Base-by-base conservation (phyloP, 345 rosid species). In the Carallia brachiata region DNA sequence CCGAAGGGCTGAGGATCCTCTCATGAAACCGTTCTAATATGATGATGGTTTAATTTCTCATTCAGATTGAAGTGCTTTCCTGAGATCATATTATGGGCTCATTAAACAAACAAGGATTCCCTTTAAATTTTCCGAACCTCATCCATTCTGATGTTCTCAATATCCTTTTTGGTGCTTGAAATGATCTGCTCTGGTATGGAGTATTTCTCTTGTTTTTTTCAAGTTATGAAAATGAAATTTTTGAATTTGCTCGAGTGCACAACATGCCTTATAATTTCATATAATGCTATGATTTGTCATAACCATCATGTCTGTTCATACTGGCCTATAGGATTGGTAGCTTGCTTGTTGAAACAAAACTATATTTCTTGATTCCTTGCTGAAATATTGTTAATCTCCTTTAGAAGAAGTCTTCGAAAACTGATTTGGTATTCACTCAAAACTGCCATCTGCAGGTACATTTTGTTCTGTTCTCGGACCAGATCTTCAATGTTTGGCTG, bases 1-100 rank as follows among this genome's bases (percentile, higher is more conserved):
- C 28, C 48, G 75, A 94, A 81, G 65, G 91, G 86, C 68, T 79
- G 81, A 12, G 98, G 97, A 77, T 91, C 96, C 75, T 94, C 96
- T 34, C 90, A 94, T 32, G 97, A 90, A 75, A 91, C 87, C 8
- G 96, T 79, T 90, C 93, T 61, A 13, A 10, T 44, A 12, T 44
- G 50, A 3, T 44, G 50, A 44, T 44, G 16, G 5, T 10, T 44
- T 12, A 15, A 44, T 44, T 44, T 44, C 17, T 44, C 17, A 12
- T 44, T 44, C 50, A 44, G 16, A 15, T 44, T 44, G 50, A 44
- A 12, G 16, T 44, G 50, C 50, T 44, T 44, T 44, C 50, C 12
- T 44, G 50, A 44, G 13, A 44, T 44, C 17, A 12, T 10, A 44
- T 44, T 44, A 4, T 44, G 50, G 50, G 50, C 12, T 13, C 50